Evolutionary conservation across 208 protist genomes (phyloP).

Genomic region (Leishmania tarentolae): DNA sequence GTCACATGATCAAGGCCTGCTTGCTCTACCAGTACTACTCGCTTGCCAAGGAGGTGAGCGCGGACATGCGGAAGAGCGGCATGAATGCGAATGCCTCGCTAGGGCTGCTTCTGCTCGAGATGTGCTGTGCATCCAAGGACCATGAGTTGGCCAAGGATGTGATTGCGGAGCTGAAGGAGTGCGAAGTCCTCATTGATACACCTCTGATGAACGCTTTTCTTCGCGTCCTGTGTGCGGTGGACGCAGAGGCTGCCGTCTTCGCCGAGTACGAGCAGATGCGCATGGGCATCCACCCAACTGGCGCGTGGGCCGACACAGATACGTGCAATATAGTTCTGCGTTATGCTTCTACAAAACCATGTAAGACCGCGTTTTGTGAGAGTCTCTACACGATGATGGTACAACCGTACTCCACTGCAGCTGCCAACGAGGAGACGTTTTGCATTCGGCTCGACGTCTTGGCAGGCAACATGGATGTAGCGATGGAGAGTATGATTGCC

Average conservation of each 20-base stretch:
- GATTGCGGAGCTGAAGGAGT: conserved; percentile 45
- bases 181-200: conserved; percentile 50
- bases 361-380: conserved; percentile 20
- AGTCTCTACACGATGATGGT: conserved; percentile 23
- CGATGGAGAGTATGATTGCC: conserved; percentile 31
- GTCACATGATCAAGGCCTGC: conserved; percentile 63
- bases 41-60: conserved; percentile 50
- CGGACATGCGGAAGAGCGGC: conserved; percentile 38
- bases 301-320: conserved; percentile 60
- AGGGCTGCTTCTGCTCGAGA: conserved; percentile 55
- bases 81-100: conserved; percentile 45
- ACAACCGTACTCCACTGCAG: conserved; percentile 42
- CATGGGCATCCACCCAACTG: conserved; percentile 65
- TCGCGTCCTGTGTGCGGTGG: conserved; percentile 58
- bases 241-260: conserved; percentile 41
- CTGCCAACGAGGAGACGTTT: conserved; percentile 73
- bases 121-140: conserved; percentile 52
- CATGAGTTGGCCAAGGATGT: conserved; percentile 52
- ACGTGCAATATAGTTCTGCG: conserved; percentile 77
- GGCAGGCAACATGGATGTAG: conserved; percentile 29
- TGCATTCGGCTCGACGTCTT: conserved; percentile 63
- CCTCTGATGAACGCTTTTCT: conserved; percentile 81
- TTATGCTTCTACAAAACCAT: conserved; percentile 40
- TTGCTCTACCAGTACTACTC: conserved; percentile 39
- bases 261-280: conserved; percentile 66